phyloP scores from a whole-genome alignment of 2,329 filamentous ascomycete genomes.

The Domatiomyces globalis region DNA sequence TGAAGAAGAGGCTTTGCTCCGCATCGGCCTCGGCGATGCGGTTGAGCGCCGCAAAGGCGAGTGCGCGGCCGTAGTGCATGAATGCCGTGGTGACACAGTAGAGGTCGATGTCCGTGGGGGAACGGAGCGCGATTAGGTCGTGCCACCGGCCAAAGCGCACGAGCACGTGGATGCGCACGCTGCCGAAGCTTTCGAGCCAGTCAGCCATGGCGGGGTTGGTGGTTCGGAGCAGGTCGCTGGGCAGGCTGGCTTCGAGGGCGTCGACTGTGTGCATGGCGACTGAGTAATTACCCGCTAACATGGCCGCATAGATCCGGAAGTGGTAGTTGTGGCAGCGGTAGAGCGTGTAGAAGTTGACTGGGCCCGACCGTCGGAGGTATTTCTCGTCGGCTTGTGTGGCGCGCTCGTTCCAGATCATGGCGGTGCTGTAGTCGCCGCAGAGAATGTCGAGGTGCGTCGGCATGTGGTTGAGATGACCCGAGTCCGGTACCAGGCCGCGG shows the following conservation, averaged over 20 bases:
- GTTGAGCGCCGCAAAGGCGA: slow-evolving; percentile 50
- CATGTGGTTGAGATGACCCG: slow-evolving; percentile 62
- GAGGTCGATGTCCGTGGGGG: slow-evolving; percentile 45
- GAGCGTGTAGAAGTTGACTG: slow-evolving; percentile 60
- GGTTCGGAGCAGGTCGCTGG: slow-evolving; percentile 49
- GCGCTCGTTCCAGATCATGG: slow-evolving; percentile 51
- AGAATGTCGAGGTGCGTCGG: slow-evolving; percentile 63
- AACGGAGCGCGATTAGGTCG: slow-evolving; percentile 42
- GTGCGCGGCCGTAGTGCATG: slow-evolving; percentile 51
- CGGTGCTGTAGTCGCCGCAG: slow-evolving; percentile 54
- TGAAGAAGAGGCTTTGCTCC: slow-evolving; percentile 38
- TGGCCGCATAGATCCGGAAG: slow-evolving; percentile 61
- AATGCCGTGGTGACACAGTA: slow-evolving; percentile 59
- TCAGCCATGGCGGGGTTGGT: slow-evolving; percentile 62
- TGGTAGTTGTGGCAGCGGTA: slow-evolving; percentile 65
- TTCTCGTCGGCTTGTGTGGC: slow-evolving; percentile 56
- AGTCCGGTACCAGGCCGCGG: slow-evolving; percentile 51
- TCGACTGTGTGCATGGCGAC: slow-evolving; percentile 48
- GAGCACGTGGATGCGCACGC: slow-evolving; percentile 53
- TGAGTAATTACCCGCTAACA: slow-evolving; percentile 55
- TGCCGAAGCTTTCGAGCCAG: slow-evolving; percentile 59
- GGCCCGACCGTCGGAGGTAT: slow-evolving; percentile 45
- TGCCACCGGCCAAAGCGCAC: slow-evolving; percentile 62
- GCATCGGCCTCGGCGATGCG: slow-evolving; percentile 40
- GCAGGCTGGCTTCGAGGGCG: slow-evolving; percentile 47